A percentile compares a stretch with the other conserved stretches of the same genome.
Conservation (phyloP, 2,329 filamentous ascomycete genomes). For the Mycosphaerella arachidis region DNA sequence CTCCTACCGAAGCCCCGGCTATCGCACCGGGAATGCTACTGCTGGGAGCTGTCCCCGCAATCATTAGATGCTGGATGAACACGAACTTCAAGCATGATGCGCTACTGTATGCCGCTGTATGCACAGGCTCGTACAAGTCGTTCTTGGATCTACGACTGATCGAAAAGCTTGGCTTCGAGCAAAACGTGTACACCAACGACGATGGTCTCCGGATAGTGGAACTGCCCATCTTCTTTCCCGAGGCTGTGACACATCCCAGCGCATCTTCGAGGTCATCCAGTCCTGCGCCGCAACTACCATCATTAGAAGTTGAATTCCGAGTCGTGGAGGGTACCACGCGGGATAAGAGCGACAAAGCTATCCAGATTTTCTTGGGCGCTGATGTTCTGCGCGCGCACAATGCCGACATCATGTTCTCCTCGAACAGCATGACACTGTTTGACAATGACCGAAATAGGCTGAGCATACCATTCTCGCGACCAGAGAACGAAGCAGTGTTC, state of each 20-base stretch:
- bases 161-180: constrained; percentile 66
- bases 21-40: constrained; percentile 82
- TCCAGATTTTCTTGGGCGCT: constrained; percentile 86
- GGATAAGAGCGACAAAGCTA: constrained; percentile 53
- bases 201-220: constrained; percentile 66
- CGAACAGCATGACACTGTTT: constrained; percentile 81
- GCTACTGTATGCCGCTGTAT: constrained; percentile 85
- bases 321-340: constrained; percentile 54
- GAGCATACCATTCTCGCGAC: constrained; percentile 85
- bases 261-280: constrained; percentile 68
- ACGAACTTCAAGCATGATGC: constrained; percentile 85
- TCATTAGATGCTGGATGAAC: constrained; percentile 93
- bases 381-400: constrained; percentile 81
- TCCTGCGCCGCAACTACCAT: constrained; percentile 73
- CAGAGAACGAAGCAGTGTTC: constrained; percentile 79
- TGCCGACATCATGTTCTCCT: constrained; percentile 86
- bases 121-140: constrained; percentile 85
- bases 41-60: constrained; percentile 83
- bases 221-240: constrained; percentile 80
- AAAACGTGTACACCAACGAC: constrained; percentile 39
- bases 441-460: constrained; percentile 83
- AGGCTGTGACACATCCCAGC: constrained; percentile 71
- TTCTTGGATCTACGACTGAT: constrained; percentile 72
- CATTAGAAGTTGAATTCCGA: constrained; percentile 73
- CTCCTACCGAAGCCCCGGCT: constrained; percentile 62